Percentiles rank a stretch among this genome's conserved stretches.
phyloP scores from a whole-genome alignment of 257 asterid species.

The Nemophila menziesii region DNA sequence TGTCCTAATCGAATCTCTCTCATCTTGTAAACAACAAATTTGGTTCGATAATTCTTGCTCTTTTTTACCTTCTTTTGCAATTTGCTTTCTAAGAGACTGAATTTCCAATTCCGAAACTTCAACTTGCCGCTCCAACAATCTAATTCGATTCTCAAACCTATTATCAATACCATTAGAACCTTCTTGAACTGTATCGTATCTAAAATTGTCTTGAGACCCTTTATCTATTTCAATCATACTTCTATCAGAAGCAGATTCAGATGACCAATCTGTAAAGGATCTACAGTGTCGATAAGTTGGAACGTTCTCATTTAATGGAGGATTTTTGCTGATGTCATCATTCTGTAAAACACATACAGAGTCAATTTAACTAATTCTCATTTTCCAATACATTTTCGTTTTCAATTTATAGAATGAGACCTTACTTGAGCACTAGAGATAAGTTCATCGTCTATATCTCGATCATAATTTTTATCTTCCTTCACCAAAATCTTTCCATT shows the following conservation, averaged over 20 bases:
- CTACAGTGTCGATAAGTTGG: slow-evolving; percentile 3
- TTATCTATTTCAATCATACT: slow-evolving; percentile 14
- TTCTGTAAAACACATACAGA: background rate
- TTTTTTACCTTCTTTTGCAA: slow-evolving; percentile 49
- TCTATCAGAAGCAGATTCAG: slow-evolving; percentile 19
- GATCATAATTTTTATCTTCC: slow-evolving; percentile 21
- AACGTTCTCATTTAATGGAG: slow-evolving; percentile 21
- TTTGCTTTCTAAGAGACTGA: slow-evolving; percentile 68
- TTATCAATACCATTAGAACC: slow-evolving; percentile 19
- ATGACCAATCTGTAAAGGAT: slow-evolving; percentile 20
- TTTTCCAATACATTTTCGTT: background rate
- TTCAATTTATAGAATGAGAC: slow-evolving; percentile 18
- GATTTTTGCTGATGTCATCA: slow-evolving; percentile 1
- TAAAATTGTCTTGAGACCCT: slow-evolving; percentile 16
- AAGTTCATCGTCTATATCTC: slow-evolving; percentile 18
- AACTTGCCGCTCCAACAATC: slow-evolving; percentile 45
- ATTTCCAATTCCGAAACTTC: slow-evolving; percentile 74
- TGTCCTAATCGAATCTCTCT: slow-evolving; percentile 44
- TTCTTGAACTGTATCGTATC: slow-evolving; percentile 18
- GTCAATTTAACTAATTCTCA: background rate
- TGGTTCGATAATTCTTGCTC: slow-evolving; percentile 57
- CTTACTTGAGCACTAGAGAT: slow-evolving; percentile 61
- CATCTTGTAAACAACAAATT: slow-evolving; percentile 41
- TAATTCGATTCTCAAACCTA: slow-evolving; percentile 29
- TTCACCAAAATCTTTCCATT: slow-evolving; percentile 26